These are phyloP conservation scores for Teunomyces cretensis DNA, from an alignment of 805 yeast genomes.

Conservation along the genomic window DNA sequence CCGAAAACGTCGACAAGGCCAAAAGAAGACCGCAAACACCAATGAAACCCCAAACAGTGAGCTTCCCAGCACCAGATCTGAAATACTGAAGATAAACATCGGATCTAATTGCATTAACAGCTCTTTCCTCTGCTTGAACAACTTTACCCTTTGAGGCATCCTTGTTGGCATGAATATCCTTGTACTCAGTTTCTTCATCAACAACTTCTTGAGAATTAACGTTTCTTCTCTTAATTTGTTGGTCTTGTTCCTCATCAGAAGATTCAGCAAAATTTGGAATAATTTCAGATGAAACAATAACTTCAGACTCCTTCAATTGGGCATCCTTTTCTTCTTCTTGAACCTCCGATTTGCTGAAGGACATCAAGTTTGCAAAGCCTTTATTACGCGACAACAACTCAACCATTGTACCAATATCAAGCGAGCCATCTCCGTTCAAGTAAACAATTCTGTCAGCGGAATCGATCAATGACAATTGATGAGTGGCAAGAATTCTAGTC, in stretches of 20 bases:
- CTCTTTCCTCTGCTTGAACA: conserved; percentile 17
- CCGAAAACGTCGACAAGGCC: conserved; percentile 13
- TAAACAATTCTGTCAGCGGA: conserved; percentile 31
- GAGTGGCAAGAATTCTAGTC: conserved; percentile 37
- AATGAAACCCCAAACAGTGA: conserved; percentile 5
- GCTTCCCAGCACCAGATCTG: conserved; percentile 32
- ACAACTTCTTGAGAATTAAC: not conserved
- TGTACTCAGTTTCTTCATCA: conserved; percentile 10
- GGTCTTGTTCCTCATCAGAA: not conserved
- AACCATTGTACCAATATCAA: conserved; percentile 28
- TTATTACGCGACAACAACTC: conserved; percentile 15
- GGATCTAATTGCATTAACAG: conserved; percentile 10
- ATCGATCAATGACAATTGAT: conserved; percentile 33
- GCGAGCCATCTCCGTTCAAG: conserved; percentile 31
- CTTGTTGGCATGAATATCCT: not conserved
- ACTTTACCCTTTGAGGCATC: conserved; percentile 10
- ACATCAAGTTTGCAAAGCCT: conserved; percentile 5
- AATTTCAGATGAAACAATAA: not conserved
- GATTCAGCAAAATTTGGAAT: not conserved
- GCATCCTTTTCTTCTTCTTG: not conserved
- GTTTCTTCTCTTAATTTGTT: not conserved
- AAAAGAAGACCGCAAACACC: conserved; percentile 3
- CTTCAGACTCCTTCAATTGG: conserved; percentile 5
- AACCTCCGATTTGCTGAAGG: not conserved
- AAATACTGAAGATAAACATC: conserved; percentile 14